Evolutionary conservation across 2,329 filamentous ascomycete species (phyloP).

Genomic region (Cryphonectria carpinicola): DNA sequence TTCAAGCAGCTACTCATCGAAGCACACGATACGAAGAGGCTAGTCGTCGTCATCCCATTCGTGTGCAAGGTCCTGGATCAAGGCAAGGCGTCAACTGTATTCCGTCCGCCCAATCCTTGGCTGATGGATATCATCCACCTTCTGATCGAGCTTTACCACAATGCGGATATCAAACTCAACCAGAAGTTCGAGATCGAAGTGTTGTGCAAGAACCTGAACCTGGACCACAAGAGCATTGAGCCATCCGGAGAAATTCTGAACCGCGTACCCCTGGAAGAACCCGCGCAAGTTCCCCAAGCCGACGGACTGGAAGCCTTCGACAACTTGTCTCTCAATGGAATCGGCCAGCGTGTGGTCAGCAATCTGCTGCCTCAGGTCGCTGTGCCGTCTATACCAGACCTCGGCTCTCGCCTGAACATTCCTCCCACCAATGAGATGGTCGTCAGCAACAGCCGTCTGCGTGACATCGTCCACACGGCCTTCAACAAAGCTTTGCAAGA

Average conservation of each 20-base stretch:
- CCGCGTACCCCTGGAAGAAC: constrained; percentile 67
- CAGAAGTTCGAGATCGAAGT: constrained; percentile 99
- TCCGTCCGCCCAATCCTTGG: constrained; percentile 96
- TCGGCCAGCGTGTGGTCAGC: constrained; percentile 68
- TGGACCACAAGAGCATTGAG: constrained; percentile 92
- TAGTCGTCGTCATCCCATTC: constrained; percentile 93
- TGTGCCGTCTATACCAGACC: constrained; percentile 80
- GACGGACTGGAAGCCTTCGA: constrained; percentile 83
- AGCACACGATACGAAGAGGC: constrained; percentile 87
- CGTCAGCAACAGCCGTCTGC: constrained; percentile 68
- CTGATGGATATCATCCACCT: constrained; percentile 93
- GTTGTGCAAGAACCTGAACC: constrained; percentile 84
- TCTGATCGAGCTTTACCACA: constrained; percentile 90
- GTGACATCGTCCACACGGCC: constrained; percentile 81
- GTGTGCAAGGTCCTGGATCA: constrained; percentile 94
- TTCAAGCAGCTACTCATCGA: constrained; percentile 96
- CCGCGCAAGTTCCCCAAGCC: constrained; percentile 60
- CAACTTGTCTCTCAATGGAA: constrained; percentile 75
- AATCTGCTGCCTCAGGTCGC: constrained; percentile 79
- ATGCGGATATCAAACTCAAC: constrained; percentile 91
- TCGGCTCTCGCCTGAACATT: constrained; percentile 77
- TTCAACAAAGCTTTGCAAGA: constrained; percentile 90
- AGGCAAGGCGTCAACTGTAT: constrained; percentile 82
- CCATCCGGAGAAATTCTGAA: constrained; percentile 86
- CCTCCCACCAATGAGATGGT: constrained; percentile 82